A percentile compares a stretch with the other conserved stretches of the same genome.
phyloP scores from a whole-genome alignment of 2,329 filamentous ascomycete genomes.

The Claviceps cyperi region DNA sequence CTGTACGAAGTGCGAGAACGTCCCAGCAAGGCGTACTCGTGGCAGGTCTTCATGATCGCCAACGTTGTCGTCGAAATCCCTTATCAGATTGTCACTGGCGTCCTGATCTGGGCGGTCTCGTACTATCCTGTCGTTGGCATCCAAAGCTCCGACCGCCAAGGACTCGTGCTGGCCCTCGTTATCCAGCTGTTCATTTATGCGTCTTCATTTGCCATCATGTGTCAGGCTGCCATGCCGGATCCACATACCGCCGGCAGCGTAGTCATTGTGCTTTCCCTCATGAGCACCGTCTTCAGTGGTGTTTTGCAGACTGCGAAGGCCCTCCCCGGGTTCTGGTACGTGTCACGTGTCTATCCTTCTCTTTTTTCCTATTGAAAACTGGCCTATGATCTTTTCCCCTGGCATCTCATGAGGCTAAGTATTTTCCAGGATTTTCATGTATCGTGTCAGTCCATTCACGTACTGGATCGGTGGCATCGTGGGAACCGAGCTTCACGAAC shows the following conservation, averaged over 20 bases:
- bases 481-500: slow-evolving; percentile 45
- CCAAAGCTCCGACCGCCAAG: slow-evolving; percentile 40
- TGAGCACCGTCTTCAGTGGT: slow-evolving; percentile 47
- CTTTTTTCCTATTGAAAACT: neutral
- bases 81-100: slow-evolving; percentile 49
- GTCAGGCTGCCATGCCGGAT: slow-evolving; percentile 53
- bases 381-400: neutral
- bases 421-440: slow-evolving; percentile 47
- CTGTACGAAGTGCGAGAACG: slow-evolving; percentile 68
- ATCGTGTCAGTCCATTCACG: slow-evolving; percentile 50
- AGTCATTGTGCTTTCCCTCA: slow-evolving; percentile 42
- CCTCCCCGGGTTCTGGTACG: slow-evolving; percentile 50
- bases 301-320: slow-evolving; percentile 44
- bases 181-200: slow-evolving; percentile 57
- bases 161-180: slow-evolving; percentile 49
- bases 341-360: neutral
- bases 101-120: slow-evolving; percentile 50
- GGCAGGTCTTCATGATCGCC: slow-evolving; percentile 57
- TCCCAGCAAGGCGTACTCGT: slow-evolving; percentile 60
- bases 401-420: neutral
- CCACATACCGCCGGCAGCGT: slow-evolving; percentile 53
- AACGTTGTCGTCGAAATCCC: slow-evolving; percentile 61
- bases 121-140: slow-evolving; percentile 48
- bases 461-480: slow-evolving; percentile 57
- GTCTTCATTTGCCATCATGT: slow-evolving; percentile 55